Evolutionary conservation across 192 early-diverging fungal genomes (phyloP), one percentile per base, ranked within the genome.

Genomic region (Podila horticola): DNA sequence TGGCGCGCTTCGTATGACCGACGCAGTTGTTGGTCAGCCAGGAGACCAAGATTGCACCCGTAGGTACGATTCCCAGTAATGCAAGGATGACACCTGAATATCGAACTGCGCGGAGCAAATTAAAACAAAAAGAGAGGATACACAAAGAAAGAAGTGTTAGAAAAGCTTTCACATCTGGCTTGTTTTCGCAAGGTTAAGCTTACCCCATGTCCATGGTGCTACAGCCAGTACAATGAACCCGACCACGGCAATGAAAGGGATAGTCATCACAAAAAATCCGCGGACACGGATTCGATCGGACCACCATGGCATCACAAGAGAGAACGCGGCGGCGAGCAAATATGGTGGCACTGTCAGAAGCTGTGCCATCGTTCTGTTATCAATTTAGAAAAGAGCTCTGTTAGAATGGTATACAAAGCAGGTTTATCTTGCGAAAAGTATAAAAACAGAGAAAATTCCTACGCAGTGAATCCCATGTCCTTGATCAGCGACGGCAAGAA

Each of bases 1-100:
- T 89, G 28, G 86, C 91, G 50, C 88, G 86, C 50, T 91, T 89
- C 2, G 89, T 90, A 15, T 85, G 85, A 10, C 89, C 88, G 29
- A 90, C 60, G 5, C 87, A 74, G 55, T 92, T 92, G 60, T 87
- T 89, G 10, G 86, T 82, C 72, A 91, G 83, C 91, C 91, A 92
- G 9, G 74, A 69, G 5, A 49, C 55, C 62, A 76, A 29, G 19
- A 76, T 62, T 6, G 59, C n/a, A 0, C 60, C 61, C 3, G 62
- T 65, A 5, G 74, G 74, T 1, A 76, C 62, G 33, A 69, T 76
- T 1, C 74, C 74, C 71, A 63, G 10, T 71, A 68, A 17, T 26
- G 71, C 66, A 17, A 70, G 36, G 5, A 52, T 79, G 3, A 57
- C 49, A 2, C 57, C 62, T 11, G 64, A 17, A 24, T 79, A 71